Conservation (phyloP, 805 yeast species). For the Teunomyces cretensis region DNA sequence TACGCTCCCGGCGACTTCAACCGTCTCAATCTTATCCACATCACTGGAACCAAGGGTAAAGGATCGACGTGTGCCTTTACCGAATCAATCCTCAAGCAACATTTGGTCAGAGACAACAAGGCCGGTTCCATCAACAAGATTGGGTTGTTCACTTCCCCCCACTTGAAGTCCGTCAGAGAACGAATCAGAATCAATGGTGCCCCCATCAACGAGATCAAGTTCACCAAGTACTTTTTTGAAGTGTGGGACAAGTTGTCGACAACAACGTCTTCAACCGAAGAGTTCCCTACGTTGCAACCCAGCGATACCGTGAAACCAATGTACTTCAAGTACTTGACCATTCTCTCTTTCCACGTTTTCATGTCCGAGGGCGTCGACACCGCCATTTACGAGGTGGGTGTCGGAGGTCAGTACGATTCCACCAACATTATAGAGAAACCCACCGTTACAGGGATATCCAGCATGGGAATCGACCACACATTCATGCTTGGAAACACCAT, state of each 20-base stretch:
- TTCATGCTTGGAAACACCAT: constrained; percentile 83
- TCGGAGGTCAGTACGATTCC: constrained; percentile 97
- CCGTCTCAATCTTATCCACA: constrained; percentile 76
- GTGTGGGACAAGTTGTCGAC: constrained; percentile 80
- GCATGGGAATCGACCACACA: constrained; percentile 91
- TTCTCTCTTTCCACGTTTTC: constrained; percentile 89
- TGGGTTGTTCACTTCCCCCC: constrained; percentile 97
- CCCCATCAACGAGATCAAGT: constrained; percentile 77
- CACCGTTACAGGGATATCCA: constrained; percentile 78
- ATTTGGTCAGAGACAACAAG: constrained; percentile 28
- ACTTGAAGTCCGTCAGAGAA: constrained; percentile 88
- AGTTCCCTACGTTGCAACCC: constrained; percentile 68
- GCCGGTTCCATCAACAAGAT: constrained; percentile 44
- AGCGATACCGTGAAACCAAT: constrained; percentile 77
- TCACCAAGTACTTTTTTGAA: constrained; percentile 88
- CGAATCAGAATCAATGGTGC: constrained; percentile 83
- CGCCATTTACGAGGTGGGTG: constrained; percentile 96
- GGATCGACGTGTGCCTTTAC: constrained; percentile 97
- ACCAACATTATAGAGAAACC: constrained; percentile 84
- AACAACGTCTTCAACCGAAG: constrained; percentile 51
- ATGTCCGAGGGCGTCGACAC: constrained; percentile 86
- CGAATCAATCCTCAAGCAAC: constrained; percentile 73
- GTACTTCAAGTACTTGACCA: constrained; percentile 87
- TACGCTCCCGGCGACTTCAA: constrained; percentile 62
- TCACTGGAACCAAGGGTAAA: constrained; percentile 98